Conservation (phyloP, 495 filamentous ascomycete genomes). For the Thozetella sp. region DNA sequence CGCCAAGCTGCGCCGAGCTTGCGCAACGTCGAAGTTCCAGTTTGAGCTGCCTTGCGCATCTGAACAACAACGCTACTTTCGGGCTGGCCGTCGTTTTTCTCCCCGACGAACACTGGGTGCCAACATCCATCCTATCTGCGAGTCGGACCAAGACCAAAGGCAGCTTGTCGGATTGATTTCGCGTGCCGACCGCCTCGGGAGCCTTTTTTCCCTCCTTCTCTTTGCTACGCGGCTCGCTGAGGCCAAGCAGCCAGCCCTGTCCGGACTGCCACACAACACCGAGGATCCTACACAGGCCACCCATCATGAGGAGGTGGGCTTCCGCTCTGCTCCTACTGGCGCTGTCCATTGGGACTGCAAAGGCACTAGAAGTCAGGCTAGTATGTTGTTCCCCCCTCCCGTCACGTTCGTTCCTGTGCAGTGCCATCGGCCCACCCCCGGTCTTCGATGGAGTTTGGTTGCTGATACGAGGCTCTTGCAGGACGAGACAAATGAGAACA, state of each 20-base stretch:
- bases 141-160: too few species aligned
- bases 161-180: too few species aligned
- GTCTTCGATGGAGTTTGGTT: background rate
- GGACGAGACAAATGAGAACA: constrained; percentile 75
- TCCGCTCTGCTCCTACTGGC: constrained; percentile 38
- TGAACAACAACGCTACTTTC: background rate
- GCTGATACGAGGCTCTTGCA: constrained; percentile 26
- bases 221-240: too few species aligned
- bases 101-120: too few species aligned
- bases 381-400: constrained; percentile 8
- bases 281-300: constrained; percentile 11
- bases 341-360: constrained; percentile 56
- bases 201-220: too few species aligned
- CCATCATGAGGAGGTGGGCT: constrained; percentile 43
- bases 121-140: too few species aligned
- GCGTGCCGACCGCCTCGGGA: too few species aligned
- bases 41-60: background rate
- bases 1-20: constrained; percentile 9
- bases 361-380: constrained; percentile 66
- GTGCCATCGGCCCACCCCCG: background rate
- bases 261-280: constrained; percentile 11
- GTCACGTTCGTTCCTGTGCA: background rate
- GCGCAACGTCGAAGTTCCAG: constrained; percentile 5
- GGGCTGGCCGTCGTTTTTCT: background rate
- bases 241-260: constrained; percentile 5